These are phyloP conservation scores for Amanita phalloides DNA, from an alignment of 768 basidiomycete genomes.

Conservation along the genomic window DNA sequence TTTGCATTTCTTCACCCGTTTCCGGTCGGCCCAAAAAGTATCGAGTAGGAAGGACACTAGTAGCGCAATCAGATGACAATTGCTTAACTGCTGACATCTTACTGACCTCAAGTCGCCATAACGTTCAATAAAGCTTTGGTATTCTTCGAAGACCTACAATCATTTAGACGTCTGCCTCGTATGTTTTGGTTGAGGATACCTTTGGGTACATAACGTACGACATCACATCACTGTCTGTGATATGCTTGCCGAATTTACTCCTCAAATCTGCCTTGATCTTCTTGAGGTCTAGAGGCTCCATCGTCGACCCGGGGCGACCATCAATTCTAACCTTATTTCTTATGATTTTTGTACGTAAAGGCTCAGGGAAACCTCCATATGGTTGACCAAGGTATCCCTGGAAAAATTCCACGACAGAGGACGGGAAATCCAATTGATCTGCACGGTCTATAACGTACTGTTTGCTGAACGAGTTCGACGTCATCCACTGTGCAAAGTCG, in stretches of 20 bases:
- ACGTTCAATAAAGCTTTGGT: constrained; percentile 88
- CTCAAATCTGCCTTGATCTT: constrained; percentile 90
- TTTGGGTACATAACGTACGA: constrained; percentile 99
- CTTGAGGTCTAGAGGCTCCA: constrained; percentile 89
- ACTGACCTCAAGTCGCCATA: constrained; percentile 88
- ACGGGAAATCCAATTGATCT: constrained; percentile 92
- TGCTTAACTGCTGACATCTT: neutral
- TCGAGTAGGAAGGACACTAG: constrained; percentile 87
- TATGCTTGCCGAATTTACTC: constrained; percentile 91
- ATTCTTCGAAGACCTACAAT: constrained; percentile 89
- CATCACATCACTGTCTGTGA: constrained; percentile 86
- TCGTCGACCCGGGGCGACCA: constrained; percentile 80
- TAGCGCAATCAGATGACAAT: constrained; percentile 7
- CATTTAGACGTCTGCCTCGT: neutral
- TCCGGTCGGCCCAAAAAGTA: constrained; percentile 93
- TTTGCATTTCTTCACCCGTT: constrained; percentile 92
- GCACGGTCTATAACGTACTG: constrained; percentile 80
- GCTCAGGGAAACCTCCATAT: constrained; percentile 97
- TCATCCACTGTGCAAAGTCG: constrained; percentile 99
- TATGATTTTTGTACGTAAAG: constrained; percentile 83
- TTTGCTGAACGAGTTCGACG: constrained; percentile 83
- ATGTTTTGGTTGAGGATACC: constrained; percentile 29
- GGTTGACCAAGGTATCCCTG: constrained; percentile 98
- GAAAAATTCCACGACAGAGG: constrained; percentile 97
- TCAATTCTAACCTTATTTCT: constrained; percentile 92